These are phyloP conservation scores for Populus tomentosa DNA, from an alignment of 441 rosid species.

Conservation along the genomic window DNA sequence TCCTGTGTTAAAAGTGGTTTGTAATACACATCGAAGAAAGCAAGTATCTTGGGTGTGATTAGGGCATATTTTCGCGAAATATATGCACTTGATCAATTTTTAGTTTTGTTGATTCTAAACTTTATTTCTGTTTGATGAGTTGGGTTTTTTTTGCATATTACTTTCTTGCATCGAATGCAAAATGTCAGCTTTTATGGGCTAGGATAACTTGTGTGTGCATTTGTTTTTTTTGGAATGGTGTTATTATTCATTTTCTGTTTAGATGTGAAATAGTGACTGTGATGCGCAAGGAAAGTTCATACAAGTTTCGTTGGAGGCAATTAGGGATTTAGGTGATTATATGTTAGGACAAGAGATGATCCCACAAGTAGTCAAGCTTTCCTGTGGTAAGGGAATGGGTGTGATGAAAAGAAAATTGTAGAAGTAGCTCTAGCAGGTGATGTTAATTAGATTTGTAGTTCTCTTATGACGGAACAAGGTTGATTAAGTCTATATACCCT, in stretches of 20 bases:
- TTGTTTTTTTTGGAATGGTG: neutral
- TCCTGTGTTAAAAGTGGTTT: neutral
- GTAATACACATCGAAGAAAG: neutral
- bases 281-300: neutral
- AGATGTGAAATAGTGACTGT: neutral
- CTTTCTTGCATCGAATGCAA: neutral
- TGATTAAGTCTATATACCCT: neutral
- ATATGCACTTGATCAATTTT: neutral
- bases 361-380: neutral
- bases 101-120: neutral
- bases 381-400: neutral
- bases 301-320: neutral
- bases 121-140: neutral
- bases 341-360: neutral
- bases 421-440: neutral
- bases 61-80: neutral
- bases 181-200: neutral
- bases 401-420: neutral
- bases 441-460: neutral
- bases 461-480: neutral
- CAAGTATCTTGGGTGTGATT: neutral
- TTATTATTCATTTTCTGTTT: neutral
- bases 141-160: neutral
- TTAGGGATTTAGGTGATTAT: neutral
- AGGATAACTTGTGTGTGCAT: neutral